phyloP scores from a whole-genome alignment of 208 protist species.

The Blastocrithidia nonstop region DNA sequence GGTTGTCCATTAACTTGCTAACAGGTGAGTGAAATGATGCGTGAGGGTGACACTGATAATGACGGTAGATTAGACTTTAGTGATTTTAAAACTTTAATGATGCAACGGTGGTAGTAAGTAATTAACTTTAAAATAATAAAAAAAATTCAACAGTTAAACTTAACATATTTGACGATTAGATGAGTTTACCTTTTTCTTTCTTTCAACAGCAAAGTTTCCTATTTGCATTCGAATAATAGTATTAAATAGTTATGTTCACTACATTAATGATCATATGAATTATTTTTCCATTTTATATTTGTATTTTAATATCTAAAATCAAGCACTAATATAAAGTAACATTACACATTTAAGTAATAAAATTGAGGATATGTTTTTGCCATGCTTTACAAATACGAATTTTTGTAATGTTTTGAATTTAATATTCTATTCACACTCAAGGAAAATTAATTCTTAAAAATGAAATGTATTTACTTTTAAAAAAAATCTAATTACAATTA shows the following conservation, averaged over 20 bases:
- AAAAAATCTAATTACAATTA: neutral
- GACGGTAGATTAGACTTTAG: constrained; percentile 81
- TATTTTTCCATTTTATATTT: neutral
- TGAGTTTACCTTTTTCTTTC: neutral
- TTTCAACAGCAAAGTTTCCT: neutral
- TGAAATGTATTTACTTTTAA: neutral
- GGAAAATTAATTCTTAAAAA: neutral
- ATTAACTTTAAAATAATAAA: neutral
- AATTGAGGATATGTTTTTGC: neutral
- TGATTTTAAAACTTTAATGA: constrained; percentile 81
- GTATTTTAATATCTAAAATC: constrained; percentile 1
- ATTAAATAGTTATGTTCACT: constrained; percentile 2
- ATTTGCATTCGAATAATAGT: neutral
- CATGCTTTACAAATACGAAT: neutral
- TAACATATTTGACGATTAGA: neutral
- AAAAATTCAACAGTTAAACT: neutral
- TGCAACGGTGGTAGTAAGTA: constrained; percentile 12
- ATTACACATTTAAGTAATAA: constrained; percentile 1
- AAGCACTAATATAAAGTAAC: neutral
- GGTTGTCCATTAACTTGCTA: constrained; percentile 83
- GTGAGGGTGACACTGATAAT: constrained; percentile 75
- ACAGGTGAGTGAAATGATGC: constrained; percentile 88
- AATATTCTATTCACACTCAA: neutral
- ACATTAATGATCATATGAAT: neutral
- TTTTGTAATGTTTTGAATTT: neutral